Conservation (phyloP, 768 basidiomycete species). For the Dacryopinax spathularia region DNA sequence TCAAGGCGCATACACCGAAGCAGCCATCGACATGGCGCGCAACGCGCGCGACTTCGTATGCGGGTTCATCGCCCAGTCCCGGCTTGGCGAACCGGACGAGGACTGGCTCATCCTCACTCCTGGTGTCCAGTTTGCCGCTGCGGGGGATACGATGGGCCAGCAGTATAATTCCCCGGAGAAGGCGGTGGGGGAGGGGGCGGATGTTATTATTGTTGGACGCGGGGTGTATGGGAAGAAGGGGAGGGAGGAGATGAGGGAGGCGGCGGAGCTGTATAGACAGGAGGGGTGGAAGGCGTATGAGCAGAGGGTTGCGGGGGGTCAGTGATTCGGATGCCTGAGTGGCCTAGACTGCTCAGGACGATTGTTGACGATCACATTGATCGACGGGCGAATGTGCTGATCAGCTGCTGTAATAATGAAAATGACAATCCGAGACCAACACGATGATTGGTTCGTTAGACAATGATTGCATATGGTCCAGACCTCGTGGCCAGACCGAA, state of each 20-base stretch:
- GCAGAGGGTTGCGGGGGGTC: conserved; percentile 27
- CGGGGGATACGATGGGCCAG: conserved; percentile 81
- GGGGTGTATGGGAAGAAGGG: conserved; percentile 69
- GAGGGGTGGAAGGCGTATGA: conserved; percentile 90
- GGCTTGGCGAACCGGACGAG: conserved; percentile 49
- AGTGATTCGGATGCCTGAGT: neutral
- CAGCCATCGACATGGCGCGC: conserved; percentile 78
- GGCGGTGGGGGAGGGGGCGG: conserved; percentile 74
- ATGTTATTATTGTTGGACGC: conserved; percentile 93
- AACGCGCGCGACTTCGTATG: conserved; percentile 74
- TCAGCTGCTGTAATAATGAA: too few relatives aligned
- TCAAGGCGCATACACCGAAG: conserved; percentile 64
- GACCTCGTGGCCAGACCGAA: too few relatives aligned
- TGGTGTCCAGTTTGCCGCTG: conserved; percentile 70
- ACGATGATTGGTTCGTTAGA: too few relatives aligned
- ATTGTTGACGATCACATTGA: too few relatives aligned
- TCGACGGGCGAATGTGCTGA: too few relatives aligned
- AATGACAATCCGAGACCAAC: too few relatives aligned
- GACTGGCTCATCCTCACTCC: conserved; percentile 89
- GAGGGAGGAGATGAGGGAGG: conserved; percentile 31
- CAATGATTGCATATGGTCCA: too few relatives aligned
- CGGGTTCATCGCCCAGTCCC: conserved; percentile 83
- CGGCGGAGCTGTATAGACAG: conserved; percentile 69
- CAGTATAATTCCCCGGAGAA: conserved; percentile 84
- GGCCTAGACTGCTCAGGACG: too few relatives aligned